Evolutionary conservation across 371 early-diverging fungal species (phyloP).

Genomic region (Lichtheimia corymbifera): DNA sequence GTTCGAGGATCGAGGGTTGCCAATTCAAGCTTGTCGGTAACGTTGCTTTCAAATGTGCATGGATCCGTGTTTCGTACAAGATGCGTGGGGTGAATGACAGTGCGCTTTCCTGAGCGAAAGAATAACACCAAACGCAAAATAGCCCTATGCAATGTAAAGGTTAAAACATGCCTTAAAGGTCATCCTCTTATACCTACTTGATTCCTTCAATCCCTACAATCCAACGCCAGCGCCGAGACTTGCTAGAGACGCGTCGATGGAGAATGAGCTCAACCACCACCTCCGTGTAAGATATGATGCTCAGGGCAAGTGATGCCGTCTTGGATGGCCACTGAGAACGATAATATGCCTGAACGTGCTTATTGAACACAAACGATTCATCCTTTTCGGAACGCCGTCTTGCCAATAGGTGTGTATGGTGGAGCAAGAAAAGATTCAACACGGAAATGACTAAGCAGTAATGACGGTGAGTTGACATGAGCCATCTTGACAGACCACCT

Average conservation of each 20-base stretch:
- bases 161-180: background rate
- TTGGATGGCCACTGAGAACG: conserved; percentile 3
- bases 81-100: conserved; percentile 45
- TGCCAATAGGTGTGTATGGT: conserved; percentile 19
- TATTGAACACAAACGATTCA: conserved; percentile 25
- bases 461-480: too few relatives aligned
- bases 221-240: conserved; percentile 28
- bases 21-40: conserved; percentile 32
- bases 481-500: too few relatives aligned
- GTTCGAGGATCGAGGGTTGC: conserved; percentile 34
- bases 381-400: conserved; percentile 9
- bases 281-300: conserved; percentile 40
- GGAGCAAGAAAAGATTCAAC: conserved; percentile 16
- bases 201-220: conserved; percentile 36
- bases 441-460: conserved; percentile 16
- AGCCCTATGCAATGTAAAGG: conserved; percentile 13
- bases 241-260: conserved; percentile 10
- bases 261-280: conserved; percentile 36
- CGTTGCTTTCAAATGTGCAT: conserved; percentile 19
- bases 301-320: conserved; percentile 25
- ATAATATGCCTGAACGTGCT: conserved; percentile 19
- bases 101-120: conserved; percentile 18
- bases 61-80: conserved; percentile 38
- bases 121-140: conserved; percentile 29
- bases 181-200: conserved; percentile 25